Evolutionary conservation across 1,284 basidiomycete species (phyloP), one percentile per base, ranked within the genome.

Genomic region (Trichosporon sp.): DNA sequence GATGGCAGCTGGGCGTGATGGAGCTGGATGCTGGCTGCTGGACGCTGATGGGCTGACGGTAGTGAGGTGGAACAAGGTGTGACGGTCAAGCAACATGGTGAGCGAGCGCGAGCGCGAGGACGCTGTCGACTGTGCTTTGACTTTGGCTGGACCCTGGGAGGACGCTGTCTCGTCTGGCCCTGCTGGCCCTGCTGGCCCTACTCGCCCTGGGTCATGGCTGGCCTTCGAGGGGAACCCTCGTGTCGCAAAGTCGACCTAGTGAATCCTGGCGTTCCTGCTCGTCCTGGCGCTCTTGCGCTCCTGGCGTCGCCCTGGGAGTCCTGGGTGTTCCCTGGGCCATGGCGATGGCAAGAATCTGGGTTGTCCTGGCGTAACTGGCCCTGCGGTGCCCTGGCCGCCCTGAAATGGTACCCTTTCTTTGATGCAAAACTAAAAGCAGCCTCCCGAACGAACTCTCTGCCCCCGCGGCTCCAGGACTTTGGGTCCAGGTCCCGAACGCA

Each of bases 401-500:
- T 60, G 56, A 60, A 60, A 31, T 31, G 56, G 56, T 32, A 60
- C 56, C 56, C 56, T 32, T 31, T 29, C 56, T 31, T 32, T 31
- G 27, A 31, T 31, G 27, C 18, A 29, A 60, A 31, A 60, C 56
- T 60, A 60, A 60, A 60, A 60, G 56, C 56, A 60, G 56, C 27
- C 27, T 60, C 56, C 56, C 56, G 56, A 60, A 13, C 56, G 27
- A 60, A 60, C 56, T 60, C 56, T 60, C 56, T 31, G 56, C 27
- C 56, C 56, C 56, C 56, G 56, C 56, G 56, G 56, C 56, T 60
- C 56, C 56, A 60, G 56, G 56, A 60, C 27, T 60, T 60, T 60
- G 56, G 56, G 56, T 60, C 56, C 56, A 60, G 56, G 56, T 60
- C 56, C 53, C 56, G 56, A 60, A 60, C 29, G 31, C 56, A 7